Evolutionary conservation across 2,329 filamentous ascomycete species (phyloP), one percentile per base, ranked within the genome.

Genomic region (Xylariomycetidae sp.): DNA sequence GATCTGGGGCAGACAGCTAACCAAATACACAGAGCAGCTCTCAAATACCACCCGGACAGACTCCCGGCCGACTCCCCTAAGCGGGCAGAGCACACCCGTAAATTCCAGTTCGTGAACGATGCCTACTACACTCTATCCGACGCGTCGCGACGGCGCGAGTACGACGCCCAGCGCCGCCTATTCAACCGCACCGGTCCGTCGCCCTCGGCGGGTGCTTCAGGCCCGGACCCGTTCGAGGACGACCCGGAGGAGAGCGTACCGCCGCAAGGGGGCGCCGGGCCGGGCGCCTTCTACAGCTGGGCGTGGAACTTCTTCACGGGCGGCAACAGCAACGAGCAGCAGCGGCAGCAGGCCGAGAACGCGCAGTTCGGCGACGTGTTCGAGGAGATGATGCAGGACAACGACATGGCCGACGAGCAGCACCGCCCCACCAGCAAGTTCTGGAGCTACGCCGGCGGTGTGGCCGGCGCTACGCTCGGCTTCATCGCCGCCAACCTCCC

Each of bases 401-500:
- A 95, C 63, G 74, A 87, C 46, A 76, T 96, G 71, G 85, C 85
- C 0, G 85, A 89, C 49, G 74, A 34, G 75, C 10, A 68, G 70
- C 4, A 72, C 73, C 13, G 74, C 70, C 29, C 54, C 60, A 29
- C 71, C 71, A 1, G 90, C 79, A 79, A 79, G 48, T 94, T 98
- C 60, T 98, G 92, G 90, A 74, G 79, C 36, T 60, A 95, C 43
- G 57, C 95, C 1, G 92, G 92, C 3, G 88, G 87, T 2, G 60
- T 90, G 25, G 92, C 86, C 53, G 92, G 92, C 19, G 90, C 82
- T 10, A 85, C 87, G 3, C 74, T 98, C 58, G 92, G 92, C 0
- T 96, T 96, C 59, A 98, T 98, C 47, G 74, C 96, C 17, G 92
- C 82, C 18, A 96, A 96, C 56, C 77, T 95, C 30, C 85, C 90